Base-by-base conservation (phyloP, 495 filamentous ascomycete species). In the Wilcoxina mikolae region DNA sequence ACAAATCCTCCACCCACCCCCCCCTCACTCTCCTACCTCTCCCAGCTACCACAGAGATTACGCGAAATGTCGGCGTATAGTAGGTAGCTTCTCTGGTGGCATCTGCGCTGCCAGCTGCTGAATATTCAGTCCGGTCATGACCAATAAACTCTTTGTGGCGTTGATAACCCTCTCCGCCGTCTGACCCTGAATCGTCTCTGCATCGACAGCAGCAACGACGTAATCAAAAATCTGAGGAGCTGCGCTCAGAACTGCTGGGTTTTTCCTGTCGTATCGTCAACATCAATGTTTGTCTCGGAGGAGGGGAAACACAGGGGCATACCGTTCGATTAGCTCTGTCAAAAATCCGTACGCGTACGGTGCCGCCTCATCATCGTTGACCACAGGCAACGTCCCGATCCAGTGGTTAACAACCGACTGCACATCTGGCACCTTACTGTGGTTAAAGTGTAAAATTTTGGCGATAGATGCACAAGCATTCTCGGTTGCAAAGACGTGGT, bases 381-480 rank as follows among this genome's bases (percentile, higher is more conserved):
- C 80, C 42, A 99, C 82, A 1, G 93, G 93, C 24, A 99, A 71
- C 0, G 86, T 94, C 22, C 84, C 79, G 24, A 99, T 72, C 93
- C 93, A 99, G 66, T 79, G 80, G 28, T 69, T 67, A 25, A 84
- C 78, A 27, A 95, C 73, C 26, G 84, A 74, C 61, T 87, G 80
- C 20, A 79, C 70, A 63, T 87, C 81, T 38, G 69, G 70, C 20
- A 98, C 78, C 68, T 83, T 85, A 55, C 73, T 74, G 2, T 76
- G 65, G 69, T 95, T 95, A 73, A 78, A 94, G 61, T 91, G 87
- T 57, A 99, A 70, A 43, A 96, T 84, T 77, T 96, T 96, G 25
- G 93, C 91, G 66, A 99, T 93, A 65, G 84, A 86, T 28, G 93
- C 90, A 56, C 87, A 94, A 4, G 93, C 91, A 67, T 99, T 99